phyloP scores from a whole-genome alignment of 1,139 yeast genomes.

The Geotrichum carabidarum region DNA sequence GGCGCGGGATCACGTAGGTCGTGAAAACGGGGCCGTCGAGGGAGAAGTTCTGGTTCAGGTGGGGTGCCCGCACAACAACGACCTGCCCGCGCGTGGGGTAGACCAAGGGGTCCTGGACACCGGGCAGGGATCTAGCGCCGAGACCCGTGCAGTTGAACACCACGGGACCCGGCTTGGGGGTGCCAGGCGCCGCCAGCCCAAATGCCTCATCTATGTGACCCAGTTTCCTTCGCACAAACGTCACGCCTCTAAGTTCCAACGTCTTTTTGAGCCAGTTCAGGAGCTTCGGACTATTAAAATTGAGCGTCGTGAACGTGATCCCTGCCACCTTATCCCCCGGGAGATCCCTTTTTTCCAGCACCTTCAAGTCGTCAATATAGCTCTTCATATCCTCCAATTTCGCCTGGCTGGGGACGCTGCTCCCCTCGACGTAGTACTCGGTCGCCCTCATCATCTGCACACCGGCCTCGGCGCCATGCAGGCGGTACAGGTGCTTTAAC shows the following conservation, averaged over 20 bases:
- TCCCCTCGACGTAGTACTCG: constrained; percentile 49
- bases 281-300: constrained; percentile 59
- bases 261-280: constrained; percentile 42
- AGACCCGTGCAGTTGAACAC: constrained; percentile 64
- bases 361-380: constrained; percentile 44
- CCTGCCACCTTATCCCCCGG: constrained; percentile 36
- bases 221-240: constrained; percentile 41
- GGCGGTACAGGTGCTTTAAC: constrained; percentile 40
- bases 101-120: constrained; percentile 48
- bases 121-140: constrained; percentile 51
- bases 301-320: constrained; percentile 51
- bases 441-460: constrained; percentile 47
- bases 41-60: constrained; percentile 24
- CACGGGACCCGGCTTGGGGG: constrained; percentile 32
- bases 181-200: constrained; percentile 18
- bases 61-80: constrained; percentile 49
- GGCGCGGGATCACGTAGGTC: constrained; percentile 62
- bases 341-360: neutral
- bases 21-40: constrained; percentile 20
- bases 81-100: constrained; percentile 65
- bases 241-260: constrained; percentile 44
- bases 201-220: constrained; percentile 52
- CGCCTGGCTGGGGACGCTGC: constrained; percentile 35
- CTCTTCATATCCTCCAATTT: constrained; percentile 45
- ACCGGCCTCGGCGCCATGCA: constrained; percentile 52